These are phyloP conservation scores for Moricandia moricandioides DNA, from an alignment of 345 rosid genomes.

Conservation along the genomic window DNA sequence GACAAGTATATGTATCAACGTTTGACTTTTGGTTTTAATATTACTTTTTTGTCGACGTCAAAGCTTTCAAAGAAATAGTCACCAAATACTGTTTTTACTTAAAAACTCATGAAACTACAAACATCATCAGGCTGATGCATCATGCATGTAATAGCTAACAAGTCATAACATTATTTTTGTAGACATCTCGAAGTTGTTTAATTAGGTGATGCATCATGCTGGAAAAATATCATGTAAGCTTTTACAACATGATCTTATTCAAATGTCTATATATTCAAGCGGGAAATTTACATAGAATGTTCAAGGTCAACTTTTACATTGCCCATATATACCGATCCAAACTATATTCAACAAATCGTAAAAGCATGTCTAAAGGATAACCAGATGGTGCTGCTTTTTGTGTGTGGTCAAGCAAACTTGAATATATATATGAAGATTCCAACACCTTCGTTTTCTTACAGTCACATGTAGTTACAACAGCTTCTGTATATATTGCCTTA, in stretches of 20 bases:
- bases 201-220: background rate
- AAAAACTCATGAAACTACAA: constrained; percentile 7
- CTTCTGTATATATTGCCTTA: constrained; percentile 42
- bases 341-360: background rate
- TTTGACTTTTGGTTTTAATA: background rate
- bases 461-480: constrained; percentile 38
- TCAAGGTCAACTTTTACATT: constrained; percentile 17
- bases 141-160: constrained; percentile 8
- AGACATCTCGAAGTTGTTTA: background rate
- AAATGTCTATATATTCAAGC: background rate
- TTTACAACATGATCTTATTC: background rate
- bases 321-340: constrained; percentile 7
- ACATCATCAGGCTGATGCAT: background rate
- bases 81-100: background rate
- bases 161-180: background rate
- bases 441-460: constrained; percentile 50
- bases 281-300: background rate
- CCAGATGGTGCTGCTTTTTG: background rate
- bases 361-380: background rate
- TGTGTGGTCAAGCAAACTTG: constrained; percentile 7
- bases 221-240: background rate
- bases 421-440: constrained; percentile 63
- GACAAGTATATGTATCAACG: background rate
- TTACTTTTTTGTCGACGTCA: constrained; percentile 9
- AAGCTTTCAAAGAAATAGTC: constrained; percentile 12